Percentiles rank a stretch among this genome's conserved stretches.
These are phyloP conservation scores for Quercus lobata DNA, from an alignment of 331 rosid genomes.

Conservation along the genomic window DNA sequence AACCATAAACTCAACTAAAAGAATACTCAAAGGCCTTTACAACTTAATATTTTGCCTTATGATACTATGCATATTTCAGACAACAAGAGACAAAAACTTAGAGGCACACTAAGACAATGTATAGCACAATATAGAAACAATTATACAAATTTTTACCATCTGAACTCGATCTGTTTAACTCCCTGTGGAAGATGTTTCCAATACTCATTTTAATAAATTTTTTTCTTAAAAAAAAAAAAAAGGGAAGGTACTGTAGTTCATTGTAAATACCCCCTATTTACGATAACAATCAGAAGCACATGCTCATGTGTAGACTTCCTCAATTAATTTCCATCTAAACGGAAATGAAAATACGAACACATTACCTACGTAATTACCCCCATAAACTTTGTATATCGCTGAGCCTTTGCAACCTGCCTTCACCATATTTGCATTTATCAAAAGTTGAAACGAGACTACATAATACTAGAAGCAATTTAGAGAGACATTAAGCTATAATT, in stretches of 20 bases:
- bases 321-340: not conserved
- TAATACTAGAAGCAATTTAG: not conserved
- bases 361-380: not conserved
- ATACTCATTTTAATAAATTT: no score
- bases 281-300: not conserved
- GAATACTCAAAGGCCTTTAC: not conserved
- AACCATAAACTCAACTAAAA: not conserved
- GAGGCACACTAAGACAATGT: no score
- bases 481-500: not conserved
- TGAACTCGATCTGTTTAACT: no score
- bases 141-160: no score
- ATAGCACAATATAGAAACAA: no score
- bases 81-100: no score
- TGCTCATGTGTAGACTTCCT: not conserved
- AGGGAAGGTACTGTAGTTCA: not conserved
- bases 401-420: not conserved
- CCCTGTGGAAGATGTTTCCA: no score
- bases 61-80: no score
- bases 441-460: not conserved
- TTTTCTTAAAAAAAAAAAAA: no score
- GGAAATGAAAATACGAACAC: not conserved
- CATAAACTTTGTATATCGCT: no score
- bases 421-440: not conserved
- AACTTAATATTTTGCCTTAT: no score
- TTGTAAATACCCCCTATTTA: not conserved